Evolutionary conservation across 345 rosid species (phyloP).

Genomic region (Salix viminalis): DNA sequence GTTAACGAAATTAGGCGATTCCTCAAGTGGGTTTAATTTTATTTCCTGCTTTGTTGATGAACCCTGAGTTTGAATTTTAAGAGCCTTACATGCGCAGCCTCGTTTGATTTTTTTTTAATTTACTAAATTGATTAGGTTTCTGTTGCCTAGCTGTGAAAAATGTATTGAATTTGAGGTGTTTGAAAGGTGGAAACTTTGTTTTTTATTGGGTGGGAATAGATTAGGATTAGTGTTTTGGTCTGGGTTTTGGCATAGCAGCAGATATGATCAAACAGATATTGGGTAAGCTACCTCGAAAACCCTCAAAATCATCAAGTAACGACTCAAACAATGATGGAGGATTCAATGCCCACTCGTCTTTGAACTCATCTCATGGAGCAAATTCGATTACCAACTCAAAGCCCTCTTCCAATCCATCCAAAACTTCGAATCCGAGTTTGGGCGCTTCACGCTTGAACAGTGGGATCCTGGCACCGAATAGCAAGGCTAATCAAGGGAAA

Average conservation of each 20-base stretch:
- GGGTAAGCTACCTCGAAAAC: slow-evolving; percentile 67
- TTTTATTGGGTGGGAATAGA: slow-evolving; percentile 1
- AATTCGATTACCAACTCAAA: slow-evolving; percentile 37
- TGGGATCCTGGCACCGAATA: slow-evolving; percentile 35
- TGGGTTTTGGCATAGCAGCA: slow-evolving; percentile 11
- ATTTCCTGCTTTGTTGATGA: neutral
- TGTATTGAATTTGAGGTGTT: slow-evolving; percentile 18
- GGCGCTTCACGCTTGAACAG: slow-evolving; percentile 38
- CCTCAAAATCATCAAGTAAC: slow-evolving; percentile 52
- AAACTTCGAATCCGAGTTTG: slow-evolving; percentile 30
- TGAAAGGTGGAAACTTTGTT: slow-evolving; percentile 11
- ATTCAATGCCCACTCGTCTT: slow-evolving; percentile 32
- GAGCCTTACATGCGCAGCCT: slow-evolving; percentile 1
- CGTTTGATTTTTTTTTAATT: slow-evolving; percentile 3
- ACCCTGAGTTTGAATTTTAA: neutral
- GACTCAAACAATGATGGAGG: slow-evolving; percentile 49
- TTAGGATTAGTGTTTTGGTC: slow-evolving; percentile 12
- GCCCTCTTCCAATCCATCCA: slow-evolving; percentile 32
- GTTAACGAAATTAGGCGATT: neutral
- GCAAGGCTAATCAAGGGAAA: slow-evolving; percentile 43
- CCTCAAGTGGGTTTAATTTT: neutral
- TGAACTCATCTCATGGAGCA: slow-evolving; percentile 35
- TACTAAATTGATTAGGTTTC: neutral
- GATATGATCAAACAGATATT: slow-evolving; percentile 79
- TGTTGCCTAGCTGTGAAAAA: slow-evolving; percentile 3